A percentile compares a stretch with the other conserved stretches of the same genome.
These are phyloP conservation scores for Oryza coarctata DNA, from an alignment of 176 grass and related monocot species.

Conservation along the genomic window DNA sequence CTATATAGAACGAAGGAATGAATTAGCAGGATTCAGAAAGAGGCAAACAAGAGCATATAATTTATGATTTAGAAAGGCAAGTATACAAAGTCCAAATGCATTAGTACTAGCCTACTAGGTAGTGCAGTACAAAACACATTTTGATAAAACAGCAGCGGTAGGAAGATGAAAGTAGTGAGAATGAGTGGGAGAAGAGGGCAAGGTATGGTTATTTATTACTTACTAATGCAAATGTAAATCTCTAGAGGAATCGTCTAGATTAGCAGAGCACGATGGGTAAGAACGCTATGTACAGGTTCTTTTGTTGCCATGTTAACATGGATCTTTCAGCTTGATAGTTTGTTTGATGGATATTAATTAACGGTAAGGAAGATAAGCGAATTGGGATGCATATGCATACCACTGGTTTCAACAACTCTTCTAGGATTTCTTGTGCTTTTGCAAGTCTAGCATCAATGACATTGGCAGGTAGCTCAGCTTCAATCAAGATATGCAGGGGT, in stretches of 20 bases:
- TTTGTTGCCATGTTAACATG: not conserved
- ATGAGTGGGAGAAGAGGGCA: not conserved
- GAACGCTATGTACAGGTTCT: not conserved
- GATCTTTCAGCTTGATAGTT: not conserved
- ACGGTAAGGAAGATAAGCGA: not conserved
- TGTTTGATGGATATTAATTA: not conserved
- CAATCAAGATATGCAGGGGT: constrained; percentile 91
- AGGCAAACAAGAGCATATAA: not conserved
- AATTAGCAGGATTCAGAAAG: not conserved
- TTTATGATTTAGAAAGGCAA: not conserved
- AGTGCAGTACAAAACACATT: constrained; percentile 10
- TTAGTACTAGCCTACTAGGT: not conserved
- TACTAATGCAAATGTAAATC: not conserved
- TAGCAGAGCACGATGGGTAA: not conserved
- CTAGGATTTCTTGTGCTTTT: constrained; percentile 92
- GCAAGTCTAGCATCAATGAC: constrained; percentile 74
- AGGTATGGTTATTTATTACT: not conserved
- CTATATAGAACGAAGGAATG: constrained; percentile 22
- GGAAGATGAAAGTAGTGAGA: not conserved
- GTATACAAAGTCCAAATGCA: not conserved
- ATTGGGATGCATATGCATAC: constrained; percentile 40
- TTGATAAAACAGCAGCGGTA: not conserved
- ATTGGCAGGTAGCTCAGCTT: constrained; percentile 92
- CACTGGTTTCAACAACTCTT: constrained; percentile 94
- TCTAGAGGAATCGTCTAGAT: not conserved